These are phyloP conservation scores for Penicillium dipodomyicola DNA, from an alignment of 495 filamentous ascomycete genomes.

Conservation along the genomic window DNA sequence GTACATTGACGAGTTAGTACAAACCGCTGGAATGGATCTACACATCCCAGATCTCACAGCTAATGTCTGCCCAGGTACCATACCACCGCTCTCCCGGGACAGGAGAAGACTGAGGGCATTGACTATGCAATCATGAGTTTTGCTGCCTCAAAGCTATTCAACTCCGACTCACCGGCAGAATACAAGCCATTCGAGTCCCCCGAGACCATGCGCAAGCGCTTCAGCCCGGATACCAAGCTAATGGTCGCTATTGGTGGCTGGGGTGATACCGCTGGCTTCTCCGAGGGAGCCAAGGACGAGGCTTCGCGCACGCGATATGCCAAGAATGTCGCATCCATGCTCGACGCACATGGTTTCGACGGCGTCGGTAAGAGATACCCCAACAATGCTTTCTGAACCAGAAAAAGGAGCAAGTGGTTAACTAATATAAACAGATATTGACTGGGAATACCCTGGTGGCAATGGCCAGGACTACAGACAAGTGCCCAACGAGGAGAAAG, in stretches of 20 bases:
- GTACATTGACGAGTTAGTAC: slow-evolving; percentile 42
- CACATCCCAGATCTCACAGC: background rate
- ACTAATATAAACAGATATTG: slow-evolving; percentile 56
- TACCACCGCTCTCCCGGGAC: slow-evolving; percentile 26
- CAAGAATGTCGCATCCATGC: slow-evolving; percentile 61
- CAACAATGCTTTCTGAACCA: background rate
- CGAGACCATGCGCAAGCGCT: slow-evolving; percentile 54
- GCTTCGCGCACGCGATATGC: slow-evolving; percentile 57
- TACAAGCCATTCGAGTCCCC: slow-evolving; percentile 62
- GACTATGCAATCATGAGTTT: slow-evolving; percentile 67
- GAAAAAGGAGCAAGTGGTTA: background rate
- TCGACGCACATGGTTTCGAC: slow-evolving; percentile 60
- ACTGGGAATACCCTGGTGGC: slow-evolving; percentile 81
- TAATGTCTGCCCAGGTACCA: slow-evolving; percentile 27
- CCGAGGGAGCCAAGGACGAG: slow-evolving; percentile 52
- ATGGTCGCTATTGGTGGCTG: slow-evolving; percentile 74
- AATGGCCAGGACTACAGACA: slow-evolving; percentile 75
- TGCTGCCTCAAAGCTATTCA: slow-evolving; percentile 60
- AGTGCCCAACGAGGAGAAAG: slow-evolving; percentile 58
- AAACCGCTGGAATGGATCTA: background rate
- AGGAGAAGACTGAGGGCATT: slow-evolving; percentile 29
- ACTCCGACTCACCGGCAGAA: slow-evolving; percentile 42
- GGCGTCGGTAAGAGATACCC: slow-evolving; percentile 40
- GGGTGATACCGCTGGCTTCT: slow-evolving; percentile 66
- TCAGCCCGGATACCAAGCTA: slow-evolving; percentile 57